phyloP scores from a whole-genome alignment of 495 filamentous ascomycete species.

The Lentithecium fluviatile region DNA sequence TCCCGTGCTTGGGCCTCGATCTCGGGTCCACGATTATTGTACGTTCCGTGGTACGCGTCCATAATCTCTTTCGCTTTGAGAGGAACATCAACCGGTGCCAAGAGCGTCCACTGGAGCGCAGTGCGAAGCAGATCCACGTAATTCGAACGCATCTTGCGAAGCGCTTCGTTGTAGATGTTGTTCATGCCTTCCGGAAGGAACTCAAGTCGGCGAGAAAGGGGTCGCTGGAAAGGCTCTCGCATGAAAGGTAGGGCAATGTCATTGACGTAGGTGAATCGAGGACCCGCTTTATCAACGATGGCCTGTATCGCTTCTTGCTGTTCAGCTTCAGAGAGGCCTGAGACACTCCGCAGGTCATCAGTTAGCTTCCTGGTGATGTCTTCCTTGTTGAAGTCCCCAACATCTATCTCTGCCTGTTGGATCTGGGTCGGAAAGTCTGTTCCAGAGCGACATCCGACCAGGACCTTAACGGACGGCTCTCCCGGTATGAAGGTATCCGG shows the following conservation, averaged over 20 bases:
- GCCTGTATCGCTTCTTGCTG: constrained; percentile 5
- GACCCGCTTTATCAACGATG: constrained; percentile 6
- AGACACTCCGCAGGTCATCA: neutral
- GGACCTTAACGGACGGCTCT: neutral
- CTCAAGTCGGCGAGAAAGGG: constrained; percentile 8
- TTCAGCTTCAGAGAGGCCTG: constrained; percentile 2
- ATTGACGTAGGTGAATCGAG: constrained; percentile 10
- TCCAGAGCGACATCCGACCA: neutral
- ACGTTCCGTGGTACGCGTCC: neutral
- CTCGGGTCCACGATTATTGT: neutral
- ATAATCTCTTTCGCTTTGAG: constrained; percentile 1
- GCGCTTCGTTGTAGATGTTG: constrained; percentile 7
- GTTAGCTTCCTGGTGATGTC: neutral
- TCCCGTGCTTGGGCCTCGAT: neutral
- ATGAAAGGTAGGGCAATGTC: constrained; percentile 10
- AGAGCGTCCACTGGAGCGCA: constrained; percentile 2
- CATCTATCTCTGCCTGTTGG: neutral
- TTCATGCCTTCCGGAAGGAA: constrained; percentile 6
- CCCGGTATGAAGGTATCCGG: no score
- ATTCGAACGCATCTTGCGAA: constrained; percentile 11
- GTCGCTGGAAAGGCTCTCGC: constrained; percentile 9
- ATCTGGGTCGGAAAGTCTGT: neutral
- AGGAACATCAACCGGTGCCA: neutral
- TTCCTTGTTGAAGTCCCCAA: neutral
- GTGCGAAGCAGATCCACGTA: constrained; percentile 12